These are phyloP conservation scores for Colletotrichum sp. DNA, from an alignment of 2,329 filamentous ascomycete genomes.

Conservation along the genomic window DNA sequence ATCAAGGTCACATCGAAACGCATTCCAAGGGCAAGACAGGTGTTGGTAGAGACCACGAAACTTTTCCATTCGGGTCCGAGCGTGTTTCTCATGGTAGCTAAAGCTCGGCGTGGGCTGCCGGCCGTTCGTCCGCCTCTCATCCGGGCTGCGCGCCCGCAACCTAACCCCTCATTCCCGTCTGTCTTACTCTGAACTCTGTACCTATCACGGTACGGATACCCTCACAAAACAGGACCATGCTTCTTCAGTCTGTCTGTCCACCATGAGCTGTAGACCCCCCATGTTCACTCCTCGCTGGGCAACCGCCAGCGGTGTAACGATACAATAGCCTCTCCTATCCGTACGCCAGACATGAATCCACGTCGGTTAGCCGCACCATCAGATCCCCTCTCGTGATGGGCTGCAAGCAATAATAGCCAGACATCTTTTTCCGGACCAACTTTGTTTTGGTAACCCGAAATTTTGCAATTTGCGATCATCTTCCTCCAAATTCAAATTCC, in stretches of 20 bases:
- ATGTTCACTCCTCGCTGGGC: not conserved
- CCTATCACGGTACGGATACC: not conserved
- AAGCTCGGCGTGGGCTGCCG: not conserved
- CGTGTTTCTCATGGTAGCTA: slow-evolving; percentile 6
- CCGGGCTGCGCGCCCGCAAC: not conserved
- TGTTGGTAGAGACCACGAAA: not conserved
- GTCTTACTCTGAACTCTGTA: slow-evolving; percentile 1
- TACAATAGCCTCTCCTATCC: not conserved
- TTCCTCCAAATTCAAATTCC: not conserved
- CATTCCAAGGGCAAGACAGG: not conserved
- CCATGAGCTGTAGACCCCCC: not conserved
- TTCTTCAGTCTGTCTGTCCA: not conserved
- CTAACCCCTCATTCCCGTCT: not conserved
- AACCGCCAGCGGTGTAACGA: not conserved
- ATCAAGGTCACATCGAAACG: not conserved
- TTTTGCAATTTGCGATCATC: slow-evolving; percentile 14
- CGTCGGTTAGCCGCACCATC: not conserved
- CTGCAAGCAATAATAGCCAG: slow-evolving; percentile 10
- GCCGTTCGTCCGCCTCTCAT: slow-evolving; percentile 3
- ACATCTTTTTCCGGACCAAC: slow-evolving; percentile 8
- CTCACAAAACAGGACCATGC: not conserved
- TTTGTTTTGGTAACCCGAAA: not conserved
- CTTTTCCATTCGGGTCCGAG: slow-evolving; percentile 6
- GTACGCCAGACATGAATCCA: slow-evolving; percentile 5
- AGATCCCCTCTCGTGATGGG: not conserved